These are phyloP conservation scores for Xylariaceae sp. DNA, from an alignment of 2,329 filamentous ascomycete species.

Conservation along the genomic window DNA sequence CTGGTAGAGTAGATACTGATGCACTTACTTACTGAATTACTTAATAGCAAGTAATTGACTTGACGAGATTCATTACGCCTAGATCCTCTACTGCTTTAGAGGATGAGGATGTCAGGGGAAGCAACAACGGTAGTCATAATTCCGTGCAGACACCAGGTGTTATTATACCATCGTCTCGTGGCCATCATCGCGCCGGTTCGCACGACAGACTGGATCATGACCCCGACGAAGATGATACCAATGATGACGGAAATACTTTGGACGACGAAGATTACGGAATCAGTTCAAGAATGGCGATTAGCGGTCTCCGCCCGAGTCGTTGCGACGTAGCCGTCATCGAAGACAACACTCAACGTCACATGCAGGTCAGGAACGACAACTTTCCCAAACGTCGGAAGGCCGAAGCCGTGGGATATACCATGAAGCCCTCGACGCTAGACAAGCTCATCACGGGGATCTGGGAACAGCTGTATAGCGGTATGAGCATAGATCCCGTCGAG, in stretches of 20 bases:
- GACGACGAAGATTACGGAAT: slow-evolving; percentile 2
- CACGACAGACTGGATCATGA: not conserved
- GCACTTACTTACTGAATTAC: not conserved
- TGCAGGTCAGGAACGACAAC: slow-evolving; percentile 22
- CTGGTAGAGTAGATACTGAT: not conserved
- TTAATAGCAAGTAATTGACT: slow-evolving; percentile 16
- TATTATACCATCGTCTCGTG: slow-evolving; percentile 12
- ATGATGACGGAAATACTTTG: not conserved
- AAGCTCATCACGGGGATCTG: slow-evolving; percentile 33
- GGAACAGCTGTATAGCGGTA: slow-evolving; percentile 32
- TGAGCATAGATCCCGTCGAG: slow-evolving; percentile 28
- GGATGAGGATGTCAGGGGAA: not conserved
- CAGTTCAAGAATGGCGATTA: slow-evolving; percentile 38
- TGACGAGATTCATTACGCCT: slow-evolving; percentile 10
- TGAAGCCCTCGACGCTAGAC: slow-evolving; percentile 26
- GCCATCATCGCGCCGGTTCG: not conserved
- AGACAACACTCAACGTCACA: slow-evolving; percentile 27
- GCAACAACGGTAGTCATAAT: not conserved
- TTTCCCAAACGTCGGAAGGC: slow-evolving; percentile 24
- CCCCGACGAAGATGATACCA: not conserved
- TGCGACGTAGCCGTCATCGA: slow-evolving; percentile 16
- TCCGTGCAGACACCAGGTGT: not conserved
- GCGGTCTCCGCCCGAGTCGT: slow-evolving; percentile 21
- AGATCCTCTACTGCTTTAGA: slow-evolving; percentile 1
- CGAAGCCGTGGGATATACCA: slow-evolving; percentile 28